Evolutionary conservation across 768 basidiomycete species (phyloP), one percentile per base, ranked within the genome.

Genomic region (Trametopsis cervina): DNA sequence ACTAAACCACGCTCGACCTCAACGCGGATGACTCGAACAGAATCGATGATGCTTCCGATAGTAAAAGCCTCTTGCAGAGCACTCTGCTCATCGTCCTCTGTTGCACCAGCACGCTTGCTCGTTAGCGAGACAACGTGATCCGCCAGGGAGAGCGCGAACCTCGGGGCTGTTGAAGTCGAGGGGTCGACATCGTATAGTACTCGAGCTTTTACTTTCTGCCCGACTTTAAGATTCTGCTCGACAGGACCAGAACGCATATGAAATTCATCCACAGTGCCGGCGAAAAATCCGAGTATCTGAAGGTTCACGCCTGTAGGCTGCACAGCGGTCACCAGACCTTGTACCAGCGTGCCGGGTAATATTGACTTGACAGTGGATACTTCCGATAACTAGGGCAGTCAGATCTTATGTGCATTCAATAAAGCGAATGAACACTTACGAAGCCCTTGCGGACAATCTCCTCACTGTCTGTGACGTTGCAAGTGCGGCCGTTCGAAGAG

Each of bases 241-340:
- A 67, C 57, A 4, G 62, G 56, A 27, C 72, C 71, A 11, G 68
- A 68, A 18, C 63, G 74, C 12, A 95, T 67, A 66, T 98, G 95
- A 49, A 85, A 76, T 27, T 80, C 72, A 59, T 96, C 93, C 21
- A 88, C 73, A 0, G 91, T 95, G 25, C 92, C 95, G 29, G 89
- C 85, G 65, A 92, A 98, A 64, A 86, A 94, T 0, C 91, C 93
- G 21, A 94, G 75, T 15, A 97, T 71, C 66, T 95, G 94, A 24
- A 98, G 69, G 61, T 88, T 89, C 26, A 97, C 68, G 15, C 96
- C 96, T 21, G 67, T 73, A 13, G 83, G 70, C 36, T 81, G 71
- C 18, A 86, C 74, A 17, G 81, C 79, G 2, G 92, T 96, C 48
- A 99, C 75, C 33, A 95, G 70, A 9, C 77, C 80, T 62, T 87